Evolutionary conservation across 352 stramenopile genomes (phyloP).

Genomic region (Globisporangium sylvaticum): DNA sequence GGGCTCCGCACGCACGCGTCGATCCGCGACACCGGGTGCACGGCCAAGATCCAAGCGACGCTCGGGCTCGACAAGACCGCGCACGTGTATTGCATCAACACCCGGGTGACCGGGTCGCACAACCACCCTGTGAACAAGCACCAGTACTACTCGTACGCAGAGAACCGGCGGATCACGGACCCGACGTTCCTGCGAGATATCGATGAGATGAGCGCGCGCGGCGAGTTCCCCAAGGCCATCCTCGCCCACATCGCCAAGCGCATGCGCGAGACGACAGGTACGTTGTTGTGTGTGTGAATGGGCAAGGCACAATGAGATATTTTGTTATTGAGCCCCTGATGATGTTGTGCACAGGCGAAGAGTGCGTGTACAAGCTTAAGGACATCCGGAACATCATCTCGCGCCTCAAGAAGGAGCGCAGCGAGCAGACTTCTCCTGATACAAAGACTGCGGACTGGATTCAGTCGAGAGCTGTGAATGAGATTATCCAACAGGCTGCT

Average conservation of each 20-base stretch:
- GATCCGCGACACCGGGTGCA: slow-evolving; percentile 36
- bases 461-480: neutral
- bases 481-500: neutral
- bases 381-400: slow-evolving; percentile 11
- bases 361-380: slow-evolving; percentile 13
- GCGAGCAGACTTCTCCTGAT: neutral
- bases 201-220: slow-evolving; percentile 5
- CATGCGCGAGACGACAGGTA: slow-evolving; percentile 6
- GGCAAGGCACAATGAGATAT: too few species aligned
- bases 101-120: neutral
- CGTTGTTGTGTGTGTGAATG: too few species aligned
- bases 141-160: slow-evolving; percentile 8
- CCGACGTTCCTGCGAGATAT: slow-evolving; percentile 4
- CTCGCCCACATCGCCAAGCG: slow-evolving; percentile 5
- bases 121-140: slow-evolving; percentile 7
- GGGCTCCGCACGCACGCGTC: slow-evolving; percentile 64
- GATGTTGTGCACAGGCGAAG: neutral
- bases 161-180: slow-evolving; percentile 8
- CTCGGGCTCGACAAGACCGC: neutral
- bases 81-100: neutral
- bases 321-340: neutral
- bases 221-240: slow-evolving; percentile 8
- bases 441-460: neutral
- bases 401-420: slow-evolving; percentile 8
- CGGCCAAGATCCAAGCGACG: slow-evolving; percentile 4